Evolutionary conservation across 768 basidiomycete genomes (phyloP), one percentile per base, ranked within the genome.

Genomic region (Amanita muscaria): DNA sequence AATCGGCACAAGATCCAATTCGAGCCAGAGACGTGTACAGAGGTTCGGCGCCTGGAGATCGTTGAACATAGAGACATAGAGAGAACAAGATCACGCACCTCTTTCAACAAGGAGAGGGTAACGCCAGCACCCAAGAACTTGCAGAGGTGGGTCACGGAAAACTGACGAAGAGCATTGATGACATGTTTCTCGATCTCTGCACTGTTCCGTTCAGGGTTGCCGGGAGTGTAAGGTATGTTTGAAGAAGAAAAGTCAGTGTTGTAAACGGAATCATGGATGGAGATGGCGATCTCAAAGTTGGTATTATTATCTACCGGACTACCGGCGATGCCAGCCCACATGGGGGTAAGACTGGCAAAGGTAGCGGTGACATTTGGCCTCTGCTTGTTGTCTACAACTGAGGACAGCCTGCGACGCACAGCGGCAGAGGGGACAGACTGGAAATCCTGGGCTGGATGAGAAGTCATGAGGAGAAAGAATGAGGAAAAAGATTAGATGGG

Each of bases 111-210:
- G 19, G 66, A 58, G 42, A 87, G 62, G 31, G 88, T 85, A 46
- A 91, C 73, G 53, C 88, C 88, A 4, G 83, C 82, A 53, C 86
- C 86, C 49, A 89, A 70, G 69, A 90, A 88, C 68, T 89, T 88
- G 74, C 86, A 84, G 18, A 88, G 62, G 59, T 90, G 88, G 52
- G 83, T 81, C 21, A 69, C 65, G 36, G 79, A 77, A 68, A 89
- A 88, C 54, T 77, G 76, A 58, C 77, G 76, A 42, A 90, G 60
- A 9, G 74, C 73, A n/a, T 76, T 64, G 46, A 86, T 56, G 51
- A 88, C 69, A 50, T 78, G 75, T 37, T 62, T 64, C 60, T 83
- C 80, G 57, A 89, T 83, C 18, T 67, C 69, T 43, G 73, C 62
- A 10, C 74, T 71, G 56, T 73, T 83, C 50, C 73, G 72, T 12